A percentile compares a stretch with the other conserved stretches of the same genome.
Conservation (phyloP, 352 stramenopile genomes). For the Phytophthora crassamura region DNA sequence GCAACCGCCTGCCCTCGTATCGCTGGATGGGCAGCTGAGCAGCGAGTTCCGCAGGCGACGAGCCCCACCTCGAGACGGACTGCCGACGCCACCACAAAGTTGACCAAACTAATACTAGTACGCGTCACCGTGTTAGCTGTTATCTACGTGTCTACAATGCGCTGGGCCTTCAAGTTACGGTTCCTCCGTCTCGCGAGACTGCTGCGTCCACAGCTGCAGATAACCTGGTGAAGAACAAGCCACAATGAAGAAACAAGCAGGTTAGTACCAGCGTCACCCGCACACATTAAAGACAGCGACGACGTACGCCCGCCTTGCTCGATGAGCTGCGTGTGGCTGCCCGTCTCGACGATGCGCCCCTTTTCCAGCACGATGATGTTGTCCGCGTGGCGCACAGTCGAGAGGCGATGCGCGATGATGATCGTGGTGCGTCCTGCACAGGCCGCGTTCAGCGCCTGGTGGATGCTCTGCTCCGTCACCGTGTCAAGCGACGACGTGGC, state of each 20-base stretch:
- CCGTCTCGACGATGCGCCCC: conserved; percentile 57
- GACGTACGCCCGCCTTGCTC: conserved; percentile 49
- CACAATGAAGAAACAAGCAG: background rate
- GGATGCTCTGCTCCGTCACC: conserved; percentile 74
- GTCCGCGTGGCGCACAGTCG: conserved; percentile 77
- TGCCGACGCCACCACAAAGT: too few species aligned
- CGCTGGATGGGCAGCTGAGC: conserved; percentile 79
- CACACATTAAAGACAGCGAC: background rate
- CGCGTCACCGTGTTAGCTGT: too few species aligned
- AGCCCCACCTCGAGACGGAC: too few species aligned
- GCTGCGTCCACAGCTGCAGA: conserved; percentile 48
- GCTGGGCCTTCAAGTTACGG: too few species aligned
- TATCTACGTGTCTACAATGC: too few species aligned
- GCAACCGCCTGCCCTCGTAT: conserved; percentile 85
- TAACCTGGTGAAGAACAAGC: conserved; percentile 33
- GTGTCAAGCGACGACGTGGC: conserved; percentile 83
- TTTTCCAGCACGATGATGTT: conserved; percentile 71
- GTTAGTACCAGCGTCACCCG: conserved; percentile 5
- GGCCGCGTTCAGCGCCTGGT: conserved; percentile 59
- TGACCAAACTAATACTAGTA: too few species aligned
- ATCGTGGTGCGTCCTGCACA: conserved; percentile 71
- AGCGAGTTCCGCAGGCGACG: too few species aligned
- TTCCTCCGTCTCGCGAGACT: conserved; percentile 41
- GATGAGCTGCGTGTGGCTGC: conserved; percentile 53
- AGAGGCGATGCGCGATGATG: conserved; percentile 85